A percentile compares a stretch with the other conserved stretches of the same genome.
Evolutionary conservation across 257 asterid species (phyloP).

Genomic region (Jasminum sambac): DNA sequence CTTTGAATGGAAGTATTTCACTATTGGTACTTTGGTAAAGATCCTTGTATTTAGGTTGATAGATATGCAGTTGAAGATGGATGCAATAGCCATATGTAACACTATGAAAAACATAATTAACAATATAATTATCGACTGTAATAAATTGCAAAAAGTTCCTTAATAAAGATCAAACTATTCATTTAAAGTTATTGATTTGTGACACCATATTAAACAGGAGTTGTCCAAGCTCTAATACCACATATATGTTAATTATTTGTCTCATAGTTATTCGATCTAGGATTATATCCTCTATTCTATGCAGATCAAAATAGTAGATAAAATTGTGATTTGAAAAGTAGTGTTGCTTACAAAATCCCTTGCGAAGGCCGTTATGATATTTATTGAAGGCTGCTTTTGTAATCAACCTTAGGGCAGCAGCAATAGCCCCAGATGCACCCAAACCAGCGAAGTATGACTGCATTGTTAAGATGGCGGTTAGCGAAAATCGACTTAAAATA

Average conservation of each 20-base stretch:
- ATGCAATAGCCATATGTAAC: conserved; percentile 59
- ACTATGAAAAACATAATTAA: conserved; percentile 43
- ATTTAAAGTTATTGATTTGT: too few relatives aligned
- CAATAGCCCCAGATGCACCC: conserved; percentile 90
- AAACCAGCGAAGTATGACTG: conserved; percentile 89
- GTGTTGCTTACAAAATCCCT: conserved; percentile 73
- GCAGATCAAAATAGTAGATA: neutral
- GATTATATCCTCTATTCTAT: too few relatives aligned
- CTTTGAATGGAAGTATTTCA: conserved; percentile 64
- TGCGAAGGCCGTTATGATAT: conserved; percentile 61
- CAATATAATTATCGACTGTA: neutral
- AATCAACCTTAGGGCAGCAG: conserved; percentile 69
- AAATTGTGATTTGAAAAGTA: neutral
- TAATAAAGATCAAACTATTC: too few relatives aligned
- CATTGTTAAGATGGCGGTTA: conserved; percentile 1
- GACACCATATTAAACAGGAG: too few relatives aligned
- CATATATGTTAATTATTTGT: too few relatives aligned
- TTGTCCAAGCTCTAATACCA: too few relatives aligned
- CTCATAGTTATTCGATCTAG: too few relatives aligned
- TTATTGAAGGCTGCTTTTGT: conserved; percentile 82
- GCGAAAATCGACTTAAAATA: neutral
- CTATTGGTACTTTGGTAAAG: conserved; percentile 66
- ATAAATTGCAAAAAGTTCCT: neutral
- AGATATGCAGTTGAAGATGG: conserved; percentile 66
- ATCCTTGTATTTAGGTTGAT: conserved; percentile 60